Conservation (phyloP, 805 yeast genomes). For the Hanseniaspora jakobsenii region DNA sequence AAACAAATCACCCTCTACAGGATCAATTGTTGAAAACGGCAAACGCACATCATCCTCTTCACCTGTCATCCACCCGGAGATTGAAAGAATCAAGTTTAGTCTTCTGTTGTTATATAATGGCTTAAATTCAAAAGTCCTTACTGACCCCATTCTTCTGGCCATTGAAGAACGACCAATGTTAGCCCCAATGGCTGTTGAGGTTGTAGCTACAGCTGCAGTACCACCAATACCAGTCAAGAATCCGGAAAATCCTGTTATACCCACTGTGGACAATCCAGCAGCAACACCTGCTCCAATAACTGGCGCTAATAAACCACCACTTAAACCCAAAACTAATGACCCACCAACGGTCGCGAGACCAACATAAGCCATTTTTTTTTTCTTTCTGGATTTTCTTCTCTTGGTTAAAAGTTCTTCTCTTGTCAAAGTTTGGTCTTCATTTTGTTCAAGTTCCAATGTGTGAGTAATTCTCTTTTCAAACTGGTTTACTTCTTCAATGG, state of each 20-base stretch:
- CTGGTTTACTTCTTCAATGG: constrained; percentile 61
- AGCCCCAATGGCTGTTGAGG: constrained; percentile 87
- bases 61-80: constrained; percentile 97
- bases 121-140: constrained; percentile 82
- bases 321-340: constrained; percentile 80
- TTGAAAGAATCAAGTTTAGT: constrained; percentile 73
- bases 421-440: constrained; percentile 61
- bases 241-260: constrained; percentile 85
- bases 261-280: constrained; percentile 90
- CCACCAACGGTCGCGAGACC: constrained; percentile 97
- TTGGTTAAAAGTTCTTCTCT: constrained; percentile 55
- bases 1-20: constrained; percentile 91
- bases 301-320: constrained; percentile 93
- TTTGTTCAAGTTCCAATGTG: constrained; percentile 76
- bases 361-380: constrained; percentile 65
- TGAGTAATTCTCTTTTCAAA: constrained; percentile 87
- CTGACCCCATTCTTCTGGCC: constrained; percentile 77
- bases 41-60: constrained; percentile 88
- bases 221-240: constrained; percentile 96
- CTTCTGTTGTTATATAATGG: constrained; percentile 87
- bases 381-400: constrained; percentile 54
- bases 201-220: constrained; percentile 81
- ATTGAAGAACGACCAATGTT: constrained; percentile 78
- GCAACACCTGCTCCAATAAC: constrained; percentile 98
- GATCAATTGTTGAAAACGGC: constrained; percentile 93